Evolutionary conservation across 2,329 filamentous ascomycete genomes (phyloP).

Genomic region (Pseudovirgaria hyperparasitica): DNA sequence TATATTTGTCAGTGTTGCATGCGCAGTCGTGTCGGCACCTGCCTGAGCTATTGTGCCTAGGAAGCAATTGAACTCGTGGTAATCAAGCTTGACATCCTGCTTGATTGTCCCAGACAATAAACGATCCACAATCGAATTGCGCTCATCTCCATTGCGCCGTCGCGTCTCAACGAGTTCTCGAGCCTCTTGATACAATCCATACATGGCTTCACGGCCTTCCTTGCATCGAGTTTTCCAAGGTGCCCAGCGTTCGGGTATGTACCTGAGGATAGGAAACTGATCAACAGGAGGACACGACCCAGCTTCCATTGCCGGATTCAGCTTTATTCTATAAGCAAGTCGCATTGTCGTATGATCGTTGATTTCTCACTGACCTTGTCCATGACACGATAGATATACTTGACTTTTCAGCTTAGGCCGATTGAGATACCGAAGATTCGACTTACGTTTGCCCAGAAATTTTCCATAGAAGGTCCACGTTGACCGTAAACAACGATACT

Average conservation of each 20-base stretch:
- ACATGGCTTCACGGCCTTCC: constrained; percentile 7
- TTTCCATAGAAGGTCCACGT: constrained; percentile 9
- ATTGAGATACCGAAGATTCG: constrained; percentile 1
- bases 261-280: constrained; percentile 15
- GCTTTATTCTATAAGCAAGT: constrained; percentile 5
- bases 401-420: constrained; percentile 2
- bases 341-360: constrained; percentile 1
- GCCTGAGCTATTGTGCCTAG: constrained; percentile 11
- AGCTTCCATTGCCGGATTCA: constrained; percentile 9
- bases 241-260: constrained; percentile 10
- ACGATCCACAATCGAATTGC: constrained; percentile 6
- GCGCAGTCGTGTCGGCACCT: constrained; percentile 12
- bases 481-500: constrained; percentile 12
- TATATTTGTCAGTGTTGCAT: constrained; percentile 10
- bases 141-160: constrained; percentile 5
- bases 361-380: constrained; percentile 8
- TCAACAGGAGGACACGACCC: constrained; percentile 12
- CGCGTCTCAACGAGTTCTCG: constrained; percentile 5
- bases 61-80: constrained; percentile 10
- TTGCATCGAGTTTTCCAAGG: constrained; percentile 8
- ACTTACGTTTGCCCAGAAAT: constrained; percentile 14
- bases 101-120: constrained; percentile 5
- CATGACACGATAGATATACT: constrained; percentile 11
- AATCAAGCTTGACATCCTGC: constrained; percentile 7
- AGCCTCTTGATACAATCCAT: constrained; percentile 6